Conservation (phyloP, 164 flowering plant species). For the Piper longum region DNA sequence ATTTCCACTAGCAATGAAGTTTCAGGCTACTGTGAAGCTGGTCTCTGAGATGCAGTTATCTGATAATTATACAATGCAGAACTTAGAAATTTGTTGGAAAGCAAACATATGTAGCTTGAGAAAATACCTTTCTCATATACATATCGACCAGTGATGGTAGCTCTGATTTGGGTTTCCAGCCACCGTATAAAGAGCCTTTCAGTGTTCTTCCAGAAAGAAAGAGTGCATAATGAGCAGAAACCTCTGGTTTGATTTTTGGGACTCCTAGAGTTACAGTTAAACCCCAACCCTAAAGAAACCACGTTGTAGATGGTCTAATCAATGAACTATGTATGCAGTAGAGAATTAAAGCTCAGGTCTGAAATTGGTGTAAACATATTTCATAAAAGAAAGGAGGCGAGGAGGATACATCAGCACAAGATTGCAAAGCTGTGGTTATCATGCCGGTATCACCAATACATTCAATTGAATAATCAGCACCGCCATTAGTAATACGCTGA, state of each 20-base stretch:
- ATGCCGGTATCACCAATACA: conserved; percentile 79
- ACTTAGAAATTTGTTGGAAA: neutral
- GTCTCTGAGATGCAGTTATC: neutral
- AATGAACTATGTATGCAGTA: neutral
- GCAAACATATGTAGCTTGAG: neutral
- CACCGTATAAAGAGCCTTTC: conserved; percentile 76
- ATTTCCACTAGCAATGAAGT: neutral
- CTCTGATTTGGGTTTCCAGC: conserved; percentile 94
- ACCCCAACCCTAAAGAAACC: conserved; percentile 71
- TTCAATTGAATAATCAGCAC: conserved; percentile 93
- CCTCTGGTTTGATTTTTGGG: conserved; percentile 74
- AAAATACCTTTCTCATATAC: conserved; percentile 55
- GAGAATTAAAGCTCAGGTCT: neutral
- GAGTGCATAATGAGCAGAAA: conserved; percentile 64
- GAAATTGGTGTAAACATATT: neutral
- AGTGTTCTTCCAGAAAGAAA: conserved; percentile 74
- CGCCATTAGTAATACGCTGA: conserved; percentile 64
- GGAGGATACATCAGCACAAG: conserved; percentile 65
- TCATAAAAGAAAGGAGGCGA: neutral
- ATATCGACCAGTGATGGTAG: conserved; percentile 66
- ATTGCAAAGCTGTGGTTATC: conserved; percentile 75
- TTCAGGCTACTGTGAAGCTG: no score
- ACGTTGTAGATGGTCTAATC: neutral
- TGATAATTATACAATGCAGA: neutral
- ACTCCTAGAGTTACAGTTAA: conserved; percentile 92